These are phyloP conservation scores for Leccinum boreale DNA, from an alignment of 768 basidiomycete species.

Conservation along the genomic window DNA sequence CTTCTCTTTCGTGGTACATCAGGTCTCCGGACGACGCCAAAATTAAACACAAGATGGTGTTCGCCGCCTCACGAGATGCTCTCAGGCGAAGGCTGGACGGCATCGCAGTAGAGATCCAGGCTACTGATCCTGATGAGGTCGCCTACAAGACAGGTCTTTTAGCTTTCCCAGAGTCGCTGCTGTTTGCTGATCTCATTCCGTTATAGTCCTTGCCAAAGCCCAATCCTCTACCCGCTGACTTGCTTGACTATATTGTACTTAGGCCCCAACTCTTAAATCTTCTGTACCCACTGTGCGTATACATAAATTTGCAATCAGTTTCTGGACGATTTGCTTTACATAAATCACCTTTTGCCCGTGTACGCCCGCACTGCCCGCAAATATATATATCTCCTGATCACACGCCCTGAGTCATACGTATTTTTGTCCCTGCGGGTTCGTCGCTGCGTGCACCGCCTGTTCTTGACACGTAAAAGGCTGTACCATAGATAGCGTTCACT, in stretches of 20 bases:
- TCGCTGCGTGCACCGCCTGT: background rate
- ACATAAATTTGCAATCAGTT: background rate
- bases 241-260: slow-evolving; percentile 6
- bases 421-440: background rate
- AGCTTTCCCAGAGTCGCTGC: background rate
- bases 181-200: slow-evolving; percentile 3
- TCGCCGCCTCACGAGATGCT: slow-evolving; percentile 86
- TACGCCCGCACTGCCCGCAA: slow-evolving; percentile 5
- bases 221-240: slow-evolving; percentile 12
- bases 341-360: background rate
- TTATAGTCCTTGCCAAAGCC: slow-evolving; percentile 19
- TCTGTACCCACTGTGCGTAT: slow-evolving; percentile 15
- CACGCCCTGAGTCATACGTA: background rate
- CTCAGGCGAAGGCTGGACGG: slow-evolving; percentile 75
- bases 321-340: background rate
- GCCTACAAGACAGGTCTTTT: slow-evolving; percentile 63
- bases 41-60: slow-evolving; percentile 92
- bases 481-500: background rate
- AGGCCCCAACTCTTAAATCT: background rate
- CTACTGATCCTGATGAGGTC: slow-evolving; percentile 72
- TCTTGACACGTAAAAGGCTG: background rate
- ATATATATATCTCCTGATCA: slow-evolving; percentile 3
- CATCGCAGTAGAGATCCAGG: slow-evolving; percentile 81
- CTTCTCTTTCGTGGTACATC: background rate
- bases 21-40: slow-evolving; percentile 88